Evolutionary conservation across 2,329 filamentous ascomycete species (phyloP).

Genomic region (Trichoderma sp.): DNA sequence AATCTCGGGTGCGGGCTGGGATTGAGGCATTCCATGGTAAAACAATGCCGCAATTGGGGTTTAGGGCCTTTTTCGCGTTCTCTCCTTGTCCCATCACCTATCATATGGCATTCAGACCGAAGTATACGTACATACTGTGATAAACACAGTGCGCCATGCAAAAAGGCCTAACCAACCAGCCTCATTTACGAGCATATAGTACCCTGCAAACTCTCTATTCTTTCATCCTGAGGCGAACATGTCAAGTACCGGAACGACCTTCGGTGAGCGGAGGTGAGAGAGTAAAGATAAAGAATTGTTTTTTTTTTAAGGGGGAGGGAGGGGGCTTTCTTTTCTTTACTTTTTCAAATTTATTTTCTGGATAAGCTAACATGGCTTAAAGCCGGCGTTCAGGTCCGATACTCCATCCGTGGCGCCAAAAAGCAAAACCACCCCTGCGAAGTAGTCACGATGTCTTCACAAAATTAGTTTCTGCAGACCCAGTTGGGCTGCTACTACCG

Average conservation of each 20-base stretch:
- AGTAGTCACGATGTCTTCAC: slow-evolving; percentile 18
- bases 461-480: slow-evolving; percentile 6
- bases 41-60: background rate
- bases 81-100: background rate
- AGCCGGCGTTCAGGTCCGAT: background rate
- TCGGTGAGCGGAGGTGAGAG: background rate
- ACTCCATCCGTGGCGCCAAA: slow-evolving; percentile 1
- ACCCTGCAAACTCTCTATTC: slow-evolving; percentile 6
- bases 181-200: background rate
- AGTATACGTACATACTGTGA: too few species aligned
- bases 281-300: background rate
- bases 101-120: background rate
- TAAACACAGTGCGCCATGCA: background rate
- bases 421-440: slow-evolving; percentile 8
- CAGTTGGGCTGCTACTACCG: slow-evolving; percentile 13
- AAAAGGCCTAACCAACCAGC: background rate
- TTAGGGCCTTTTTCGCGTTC: background rate
- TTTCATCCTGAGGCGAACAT: background rate
- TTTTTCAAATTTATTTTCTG: background rate
- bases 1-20: background rate
- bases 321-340: background rate
- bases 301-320: too few species aligned
- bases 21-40: background rate
- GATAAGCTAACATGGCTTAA: background rate
- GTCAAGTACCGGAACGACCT: background rate